A percentile compares a stretch with the other conserved stretches of the same genome.
Conservation (phyloP, 139 green algal species). For the Chlorella sp. region DNA sequence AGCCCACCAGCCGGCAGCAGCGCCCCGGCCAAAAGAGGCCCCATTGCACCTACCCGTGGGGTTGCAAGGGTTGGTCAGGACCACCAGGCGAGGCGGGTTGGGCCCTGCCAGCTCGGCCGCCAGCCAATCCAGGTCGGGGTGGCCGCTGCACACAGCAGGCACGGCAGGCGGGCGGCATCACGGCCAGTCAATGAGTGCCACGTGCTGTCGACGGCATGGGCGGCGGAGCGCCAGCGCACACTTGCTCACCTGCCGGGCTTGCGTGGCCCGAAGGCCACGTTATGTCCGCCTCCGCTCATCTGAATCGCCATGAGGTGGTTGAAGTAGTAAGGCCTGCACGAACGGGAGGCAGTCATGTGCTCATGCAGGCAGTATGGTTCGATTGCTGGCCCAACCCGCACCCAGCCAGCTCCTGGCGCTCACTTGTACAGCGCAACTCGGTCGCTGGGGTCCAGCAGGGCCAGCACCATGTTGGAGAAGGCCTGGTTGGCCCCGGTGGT, state of each 20-base stretch:
- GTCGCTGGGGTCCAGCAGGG: slow-evolving; percentile 77
- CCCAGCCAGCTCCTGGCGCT: not conserved
- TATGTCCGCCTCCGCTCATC: slow-evolving; percentile 66
- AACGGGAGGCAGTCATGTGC: not conserved
- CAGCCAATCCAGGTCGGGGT: slow-evolving; percentile 74
- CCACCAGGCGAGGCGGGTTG: slow-evolving; percentile 73
- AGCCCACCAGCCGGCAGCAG: too few relatives aligned
- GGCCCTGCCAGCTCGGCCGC: slow-evolving; percentile 50
- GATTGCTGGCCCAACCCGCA: too few relatives aligned
- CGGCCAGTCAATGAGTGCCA: too few relatives aligned
- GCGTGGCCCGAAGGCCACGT: slow-evolving; percentile 56
- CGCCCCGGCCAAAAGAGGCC: too few relatives aligned
- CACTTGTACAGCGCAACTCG: slow-evolving; percentile 83
- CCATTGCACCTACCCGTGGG: slow-evolving; percentile 70
- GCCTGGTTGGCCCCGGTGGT: slow-evolving; percentile 93
- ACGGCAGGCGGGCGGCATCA: slow-evolving; percentile 5
- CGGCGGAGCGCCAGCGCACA: too few relatives aligned
- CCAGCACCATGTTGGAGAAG: slow-evolving; percentile 89
- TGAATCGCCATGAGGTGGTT: slow-evolving; percentile 92
- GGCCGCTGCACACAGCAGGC: slow-evolving; percentile 15
- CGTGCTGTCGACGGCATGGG: too few relatives aligned
- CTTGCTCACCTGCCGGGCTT: too few relatives aligned
- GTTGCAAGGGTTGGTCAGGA: slow-evolving; percentile 91
- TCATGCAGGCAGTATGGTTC: too few relatives aligned
- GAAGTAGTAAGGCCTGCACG: slow-evolving; percentile 92